Evolutionary conservation across 345 rosid species (phyloP), one percentile per base, ranked within the genome.

Genomic region (Lumnitzera littorea): DNA sequence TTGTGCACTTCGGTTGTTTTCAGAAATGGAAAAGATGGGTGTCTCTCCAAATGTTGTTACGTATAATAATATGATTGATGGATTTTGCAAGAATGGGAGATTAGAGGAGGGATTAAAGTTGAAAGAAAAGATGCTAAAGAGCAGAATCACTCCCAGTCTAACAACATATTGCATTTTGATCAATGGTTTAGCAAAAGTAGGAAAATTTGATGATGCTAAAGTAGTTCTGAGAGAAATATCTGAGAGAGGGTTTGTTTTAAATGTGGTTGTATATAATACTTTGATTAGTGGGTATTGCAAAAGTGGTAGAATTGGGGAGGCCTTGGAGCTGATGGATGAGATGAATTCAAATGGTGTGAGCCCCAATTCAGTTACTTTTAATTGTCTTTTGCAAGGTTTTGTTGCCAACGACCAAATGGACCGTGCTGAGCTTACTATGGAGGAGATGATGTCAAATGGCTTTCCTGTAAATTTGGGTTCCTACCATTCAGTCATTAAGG

Each of bases 31-130:
- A 57, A 68, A 77, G 56, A 48, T 63, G 62, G 82, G 90, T 56
- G 57, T 76, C 41, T 48, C 74, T 64, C 92, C 95, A 0, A 87
- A 85, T 57, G 86, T 77, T 50, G 87, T 82, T 61, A 79, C 95
- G 4, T 90, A 76, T 48, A 90, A 90, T 54, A 73, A 68, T 72
- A 65, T 90, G n/a, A 85, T 90, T 27, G 82, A 83, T 66, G 97
- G 95, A 36, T 55, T 90, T 41, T 89, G 87, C 72, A 79, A 75
- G 79, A 73, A 60, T 31, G 82, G 90, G 59, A 82, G 82, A 71
- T 36, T 80, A 47, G 67, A 78, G 58, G 91, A 84, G 61, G 92
- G 87, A 15, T 71, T 82, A 56, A 64, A 50, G 51, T 78, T 83
- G 62, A 87, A 78, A 54, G 83, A 73, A 51, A 83, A 67, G 78